phyloP scores from a whole-genome alignment of 164 flowering plant genomes.

The Buxus sempervirens region DNA sequence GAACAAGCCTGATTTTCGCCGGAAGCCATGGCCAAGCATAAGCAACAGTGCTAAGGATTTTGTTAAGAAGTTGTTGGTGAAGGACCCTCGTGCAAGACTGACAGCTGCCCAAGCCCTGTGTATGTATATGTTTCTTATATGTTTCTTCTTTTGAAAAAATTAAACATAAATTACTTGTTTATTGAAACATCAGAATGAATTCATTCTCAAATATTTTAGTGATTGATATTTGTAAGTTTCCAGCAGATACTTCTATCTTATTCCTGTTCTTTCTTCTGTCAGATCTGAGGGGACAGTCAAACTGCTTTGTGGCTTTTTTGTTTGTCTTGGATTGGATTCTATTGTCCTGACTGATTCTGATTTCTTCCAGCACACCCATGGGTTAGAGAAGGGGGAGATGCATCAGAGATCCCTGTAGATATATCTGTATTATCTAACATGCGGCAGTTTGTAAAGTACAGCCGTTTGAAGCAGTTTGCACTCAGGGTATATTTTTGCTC shows the following conservation, averaged over 20 bases:
- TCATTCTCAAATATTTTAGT: not conserved
- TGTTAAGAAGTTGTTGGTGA: constrained; percentile 82
- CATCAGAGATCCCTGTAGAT: constrained; percentile 94
- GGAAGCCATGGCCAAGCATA: constrained; percentile 97
- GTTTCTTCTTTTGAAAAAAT: not conserved
- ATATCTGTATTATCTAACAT: constrained; percentile 87
- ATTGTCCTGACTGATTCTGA: not conserved
- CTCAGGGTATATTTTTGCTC: constrained; percentile 53
- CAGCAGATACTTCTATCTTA: not conserved
- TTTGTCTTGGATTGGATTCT: constrained; percentile 1
- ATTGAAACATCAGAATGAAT: not conserved
- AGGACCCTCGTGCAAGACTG: constrained; percentile 89
- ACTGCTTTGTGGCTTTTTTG: constrained; percentile 2
- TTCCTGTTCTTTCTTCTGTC: not conserved
- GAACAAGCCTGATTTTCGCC: constrained; percentile 92
- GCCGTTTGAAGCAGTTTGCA: constrained; percentile 95
- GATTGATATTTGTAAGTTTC: not conserved
- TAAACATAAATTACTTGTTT: not conserved
- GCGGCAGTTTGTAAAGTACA: constrained; percentile 91
- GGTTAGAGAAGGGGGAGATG: constrained; percentile 98
- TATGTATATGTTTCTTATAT: constrained; percentile 52
- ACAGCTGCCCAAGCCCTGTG: constrained; percentile 99
- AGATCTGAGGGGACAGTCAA: not conserved
- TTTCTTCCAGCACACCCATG: constrained; percentile 86
- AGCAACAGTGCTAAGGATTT: constrained; percentile 91